Evolutionary conservation across 1,284 basidiomycete species (phyloP).

Genomic region (Ceratobasidium sp.): DNA sequence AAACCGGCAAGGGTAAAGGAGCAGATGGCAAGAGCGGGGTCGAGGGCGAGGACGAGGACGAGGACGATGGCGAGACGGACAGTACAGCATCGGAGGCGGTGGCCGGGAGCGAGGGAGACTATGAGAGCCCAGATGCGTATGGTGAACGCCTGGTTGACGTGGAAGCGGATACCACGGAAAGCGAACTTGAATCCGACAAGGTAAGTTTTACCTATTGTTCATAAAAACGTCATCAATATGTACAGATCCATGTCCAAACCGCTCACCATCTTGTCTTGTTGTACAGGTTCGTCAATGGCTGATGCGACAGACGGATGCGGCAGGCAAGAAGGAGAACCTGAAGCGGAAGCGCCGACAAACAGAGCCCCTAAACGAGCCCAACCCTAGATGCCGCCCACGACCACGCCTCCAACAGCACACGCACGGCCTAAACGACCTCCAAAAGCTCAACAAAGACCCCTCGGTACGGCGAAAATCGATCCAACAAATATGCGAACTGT

Average conservation of each 20-base stretch:
- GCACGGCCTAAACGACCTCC: conserved; percentile 3
- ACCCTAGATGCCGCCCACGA: conserved; percentile 17
- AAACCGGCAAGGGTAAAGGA: background rate
- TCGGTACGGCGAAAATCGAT: conserved; percentile 1
- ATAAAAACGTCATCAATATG: background rate
- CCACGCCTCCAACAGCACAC: conserved; percentile 16
- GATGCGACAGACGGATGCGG: background rate
- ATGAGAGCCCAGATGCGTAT: conserved; percentile 17
- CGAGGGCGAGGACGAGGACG: background rate
- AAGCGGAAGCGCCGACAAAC: conserved; percentile 26
- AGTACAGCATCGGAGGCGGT: background rate
- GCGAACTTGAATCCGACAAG: background rate
- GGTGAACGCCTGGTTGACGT: conserved; percentile 10
- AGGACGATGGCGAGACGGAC: background rate
- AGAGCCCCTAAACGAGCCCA: background rate
- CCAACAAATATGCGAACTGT: conserved; percentile 12
- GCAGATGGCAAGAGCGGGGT: conserved; percentile 6
- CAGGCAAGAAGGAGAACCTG: background rate
- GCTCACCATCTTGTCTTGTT: background rate
- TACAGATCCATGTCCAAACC: background rate
- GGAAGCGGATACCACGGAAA: background rate
- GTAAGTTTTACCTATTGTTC: background rate
- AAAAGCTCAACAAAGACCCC: background rate
- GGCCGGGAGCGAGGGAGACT: conserved; percentile 9
- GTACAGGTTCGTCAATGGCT: conserved; percentile 6